These are phyloP conservation scores for Cyamopsis tetragonoloba DNA, from an alignment of 306 rosid species.

Conservation along the genomic window DNA sequence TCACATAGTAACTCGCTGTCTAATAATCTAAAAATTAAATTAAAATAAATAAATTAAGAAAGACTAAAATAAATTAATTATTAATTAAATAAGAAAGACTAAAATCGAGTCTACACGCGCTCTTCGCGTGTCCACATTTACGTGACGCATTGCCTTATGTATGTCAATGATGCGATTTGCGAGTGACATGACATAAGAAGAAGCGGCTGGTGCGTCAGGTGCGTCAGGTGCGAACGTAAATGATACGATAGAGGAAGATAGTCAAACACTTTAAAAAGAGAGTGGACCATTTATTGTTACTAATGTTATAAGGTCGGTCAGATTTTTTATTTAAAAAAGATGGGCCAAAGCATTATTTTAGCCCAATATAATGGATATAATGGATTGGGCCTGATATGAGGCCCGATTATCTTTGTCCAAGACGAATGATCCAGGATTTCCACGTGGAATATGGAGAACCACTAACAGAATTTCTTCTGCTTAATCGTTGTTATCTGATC, in stretches of 20 bases:
- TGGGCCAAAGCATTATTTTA: background rate
- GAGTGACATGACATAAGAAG: background rate
- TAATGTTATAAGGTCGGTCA: background rate
- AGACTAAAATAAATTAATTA: too few species aligned
- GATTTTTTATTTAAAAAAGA: background rate
- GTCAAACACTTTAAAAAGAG: too few species aligned
- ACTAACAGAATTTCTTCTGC: conserved; percentile 27
- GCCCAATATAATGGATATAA: background rate
- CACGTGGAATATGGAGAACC: conserved; percentile 53
- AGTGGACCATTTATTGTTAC: too few species aligned
- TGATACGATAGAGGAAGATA: too few species aligned
- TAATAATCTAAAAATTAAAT: too few species aligned
- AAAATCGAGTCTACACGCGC: background rate
- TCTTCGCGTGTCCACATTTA: background rate
- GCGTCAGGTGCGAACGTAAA: background rate
- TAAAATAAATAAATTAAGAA: too few species aligned
- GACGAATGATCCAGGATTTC: background rate
- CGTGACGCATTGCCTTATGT: background rate
- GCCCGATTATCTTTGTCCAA: background rate
- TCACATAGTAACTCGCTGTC: too few species aligned
- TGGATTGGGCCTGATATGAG: background rate
- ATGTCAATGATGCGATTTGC: too few species aligned
- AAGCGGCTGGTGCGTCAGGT: too few species aligned
- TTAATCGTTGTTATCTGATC: conserved; percentile 37
- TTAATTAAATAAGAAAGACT: too few species aligned